A percentile compares a stretch with the other conserved stretches of the same genome.
Conservation (phyloP, 1,139 yeast species). For the Magnusiomyces ingens region DNA sequence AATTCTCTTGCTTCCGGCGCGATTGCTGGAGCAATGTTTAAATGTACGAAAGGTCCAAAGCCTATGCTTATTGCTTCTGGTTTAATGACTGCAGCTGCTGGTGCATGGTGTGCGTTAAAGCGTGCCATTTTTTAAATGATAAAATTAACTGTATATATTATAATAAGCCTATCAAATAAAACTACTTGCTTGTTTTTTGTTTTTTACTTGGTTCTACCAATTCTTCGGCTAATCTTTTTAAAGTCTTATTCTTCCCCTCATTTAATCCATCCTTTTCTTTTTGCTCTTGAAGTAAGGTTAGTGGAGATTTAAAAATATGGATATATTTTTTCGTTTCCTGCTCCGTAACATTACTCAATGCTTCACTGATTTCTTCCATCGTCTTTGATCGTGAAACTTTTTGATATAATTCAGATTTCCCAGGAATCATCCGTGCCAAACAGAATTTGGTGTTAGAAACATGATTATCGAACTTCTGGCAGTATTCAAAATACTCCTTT, state of each 20-base stretch:
- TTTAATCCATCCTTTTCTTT: background rate
- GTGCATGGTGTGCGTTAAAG: slow-evolving; percentile 86
- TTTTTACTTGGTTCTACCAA: too few relatives aligned
- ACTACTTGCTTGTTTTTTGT: too few relatives aligned
- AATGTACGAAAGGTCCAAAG: slow-evolving; percentile 73
- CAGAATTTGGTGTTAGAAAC: slow-evolving; percentile 74
- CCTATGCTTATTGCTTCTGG: slow-evolving; percentile 88
- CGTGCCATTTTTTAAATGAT: slow-evolving; percentile 29
- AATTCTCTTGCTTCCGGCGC: slow-evolving; percentile 90
- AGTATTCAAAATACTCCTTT: slow-evolving; percentile 50
- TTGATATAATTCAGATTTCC: slow-evolving; percentile 59
- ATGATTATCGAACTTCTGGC: slow-evolving; percentile 52
- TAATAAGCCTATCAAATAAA: too few relatives aligned
- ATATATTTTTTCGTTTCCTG: background rate
- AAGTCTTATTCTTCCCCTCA: too few relatives aligned
- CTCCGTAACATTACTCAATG: slow-evolving; percentile 2
- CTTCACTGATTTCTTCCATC: slow-evolving; percentile 35
- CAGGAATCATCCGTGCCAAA: slow-evolving; percentile 71
- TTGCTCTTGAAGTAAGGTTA: background rate
- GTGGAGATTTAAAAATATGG: background rate
- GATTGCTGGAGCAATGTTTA: slow-evolving; percentile 84
- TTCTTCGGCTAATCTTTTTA: too few relatives aligned
- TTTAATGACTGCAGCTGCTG: slow-evolving; percentile 84
- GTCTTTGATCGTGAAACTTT: slow-evolving; percentile 51
- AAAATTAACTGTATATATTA: slow-evolving; percentile 4